These are phyloP conservation scores for Yamadazyma pseudoaaseri DNA, from an alignment of 1,139 yeast genomes.

Conservation along the genomic window DNA sequence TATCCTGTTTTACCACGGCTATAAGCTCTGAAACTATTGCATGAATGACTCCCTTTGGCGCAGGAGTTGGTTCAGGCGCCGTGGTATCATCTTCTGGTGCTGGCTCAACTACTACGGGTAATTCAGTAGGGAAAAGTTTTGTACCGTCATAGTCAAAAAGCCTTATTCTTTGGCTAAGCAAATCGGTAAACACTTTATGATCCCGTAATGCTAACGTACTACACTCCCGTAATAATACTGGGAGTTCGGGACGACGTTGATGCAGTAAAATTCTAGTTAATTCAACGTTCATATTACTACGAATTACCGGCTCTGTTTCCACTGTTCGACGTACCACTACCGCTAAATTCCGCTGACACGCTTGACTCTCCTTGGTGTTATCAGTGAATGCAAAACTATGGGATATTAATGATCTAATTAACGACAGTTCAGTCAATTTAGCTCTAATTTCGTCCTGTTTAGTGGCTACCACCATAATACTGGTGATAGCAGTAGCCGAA, in stretches of 20 bases:
- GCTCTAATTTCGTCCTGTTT: constrained; percentile 17
- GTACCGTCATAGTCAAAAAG: constrained; percentile 47
- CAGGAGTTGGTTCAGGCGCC: constrained; percentile 21
- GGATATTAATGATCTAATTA: constrained; percentile 15
- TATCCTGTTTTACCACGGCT: constrained; percentile 51
- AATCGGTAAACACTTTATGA: constrained; percentile 54
- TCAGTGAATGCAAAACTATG: constrained; percentile 2
- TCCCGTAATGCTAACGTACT: constrained; percentile 58
- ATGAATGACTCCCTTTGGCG: constrained; percentile 56
- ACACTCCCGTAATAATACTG: constrained; percentile 52
- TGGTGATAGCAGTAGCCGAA: neutral
- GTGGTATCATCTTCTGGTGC: constrained; percentile 9
- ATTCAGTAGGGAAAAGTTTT: constrained; percentile 15
- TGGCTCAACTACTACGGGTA: constrained; percentile 17
- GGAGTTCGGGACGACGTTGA: constrained; percentile 44
- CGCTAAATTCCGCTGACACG: constrained; percentile 17
- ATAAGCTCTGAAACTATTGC: constrained; percentile 63
- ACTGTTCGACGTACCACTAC: constrained; percentile 66
- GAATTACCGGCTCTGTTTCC: constrained; percentile 57
- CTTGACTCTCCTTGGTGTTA: constrained; percentile 8
- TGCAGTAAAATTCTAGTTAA: constrained; percentile 25
- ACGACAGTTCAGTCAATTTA: constrained; percentile 42
- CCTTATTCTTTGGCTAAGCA: constrained; percentile 48
- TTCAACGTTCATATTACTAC: constrained; percentile 49
- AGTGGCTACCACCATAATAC: neutral